These are phyloP conservation scores for Citrus inodora DNA, from an alignment of 345 rosid species.

Conservation along the genomic window DNA sequence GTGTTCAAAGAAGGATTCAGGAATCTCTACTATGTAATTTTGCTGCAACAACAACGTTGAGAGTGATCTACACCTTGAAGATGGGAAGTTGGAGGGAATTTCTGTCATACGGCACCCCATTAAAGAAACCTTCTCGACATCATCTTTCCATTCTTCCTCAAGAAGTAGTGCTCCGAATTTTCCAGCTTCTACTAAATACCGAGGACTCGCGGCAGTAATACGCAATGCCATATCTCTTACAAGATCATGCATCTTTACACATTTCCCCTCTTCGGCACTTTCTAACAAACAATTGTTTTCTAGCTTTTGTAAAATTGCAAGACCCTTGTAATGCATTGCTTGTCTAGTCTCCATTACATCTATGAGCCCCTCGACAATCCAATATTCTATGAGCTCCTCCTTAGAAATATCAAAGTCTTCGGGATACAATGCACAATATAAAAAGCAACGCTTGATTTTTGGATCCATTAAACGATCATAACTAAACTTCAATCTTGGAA, in stretches of 20 bases:
- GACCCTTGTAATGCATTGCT: constrained; percentile 13
- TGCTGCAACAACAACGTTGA: constrained; percentile 14
- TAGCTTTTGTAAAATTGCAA: constrained; percentile 14
- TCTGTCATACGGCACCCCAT: neutral
- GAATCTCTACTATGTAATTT: neutral
- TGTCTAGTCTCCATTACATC: neutral
- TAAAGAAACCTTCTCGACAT: constrained; percentile 10
- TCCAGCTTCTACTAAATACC: constrained; percentile 18
- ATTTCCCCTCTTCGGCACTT: neutral
- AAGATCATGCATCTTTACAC: constrained; percentile 27
- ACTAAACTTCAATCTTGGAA: too few species aligned
- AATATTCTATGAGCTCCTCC: constrained; percentile 19
- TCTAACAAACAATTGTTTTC: constrained; percentile 16
- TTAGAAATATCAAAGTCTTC: neutral
- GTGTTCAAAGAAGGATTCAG: constrained; percentile 5
- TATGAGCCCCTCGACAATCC: constrained; percentile 16
- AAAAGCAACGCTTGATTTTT: constrained; percentile 14
- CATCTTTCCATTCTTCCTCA: constrained; percentile 15
- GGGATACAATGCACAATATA: constrained; percentile 17
- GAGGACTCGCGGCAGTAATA: constrained; percentile 1
- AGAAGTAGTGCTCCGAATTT: constrained; percentile 8
- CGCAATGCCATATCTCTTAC: constrained; percentile 19
- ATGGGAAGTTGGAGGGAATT: neutral
- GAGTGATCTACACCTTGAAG: neutral
- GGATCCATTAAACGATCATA: neutral